Evolutionary conservation across 352 stramenopile species (phyloP), one percentile per base, ranked within the genome.

Genomic region (Blastocystis sp.): DNA sequence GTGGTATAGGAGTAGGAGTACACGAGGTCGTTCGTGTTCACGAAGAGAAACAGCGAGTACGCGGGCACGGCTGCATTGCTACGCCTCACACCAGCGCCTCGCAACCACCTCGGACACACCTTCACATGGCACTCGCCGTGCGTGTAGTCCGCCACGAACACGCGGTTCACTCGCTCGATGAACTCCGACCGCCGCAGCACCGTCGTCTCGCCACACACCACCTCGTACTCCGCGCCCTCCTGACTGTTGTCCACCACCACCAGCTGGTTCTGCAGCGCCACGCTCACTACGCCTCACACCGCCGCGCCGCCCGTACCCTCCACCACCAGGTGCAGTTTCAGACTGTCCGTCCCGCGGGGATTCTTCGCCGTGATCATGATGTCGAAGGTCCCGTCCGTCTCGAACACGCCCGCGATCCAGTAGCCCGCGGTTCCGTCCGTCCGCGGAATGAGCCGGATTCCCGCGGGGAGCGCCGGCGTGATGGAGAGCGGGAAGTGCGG

Each of bases 401-500:
- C 52, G 34, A 62, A 84, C 28, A 68, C 34, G 3, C 74, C 74
- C 38, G 52, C n/a, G 7, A 84, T 57, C 74, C 57, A 62, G 45
- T 84, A 84, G 2, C 52, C 52, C 34, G 38, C n/a, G 1, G 45
- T 54, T 24, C 38, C 42, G 21, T 68, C 74, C 24, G 34, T 74
- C 42, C 64, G 64, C 42, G 64, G 3, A 21, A 59, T 19, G 0
- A 84, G 34, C 7, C 1, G 24, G 2, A 84, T 11, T 4, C 52
- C 28, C n/a, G 59, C 11, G 34, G 74, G 74, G 17, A 84, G 42
- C 7, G 71, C 38, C 17, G 52, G 57, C 21, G 74, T 52, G 19
- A 84, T 24, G 11, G 61, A n/a, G 19, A 84, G 45, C 24, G 74
- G 74, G n/a, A 60, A 84, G 48, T 84, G 74, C 38, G 74, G 74